Evolutionary conservation across 1,139 yeast genomes (phyloP).

Genomic region (Saccharomyces hybrid): DNA sequence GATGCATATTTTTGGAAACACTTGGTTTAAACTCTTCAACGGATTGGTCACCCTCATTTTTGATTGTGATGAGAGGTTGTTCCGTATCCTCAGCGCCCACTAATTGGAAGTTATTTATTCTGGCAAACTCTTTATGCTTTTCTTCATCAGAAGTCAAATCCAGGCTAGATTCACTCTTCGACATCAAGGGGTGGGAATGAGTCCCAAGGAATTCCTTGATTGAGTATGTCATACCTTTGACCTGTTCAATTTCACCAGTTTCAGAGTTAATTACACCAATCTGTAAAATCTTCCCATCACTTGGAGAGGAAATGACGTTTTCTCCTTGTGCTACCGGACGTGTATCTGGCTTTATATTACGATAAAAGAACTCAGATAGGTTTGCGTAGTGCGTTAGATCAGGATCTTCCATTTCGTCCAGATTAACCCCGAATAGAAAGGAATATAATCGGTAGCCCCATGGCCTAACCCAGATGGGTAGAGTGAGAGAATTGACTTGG

Average conservation of each 20-base stretch:
- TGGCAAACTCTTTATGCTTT: slow-evolving; percentile 71
- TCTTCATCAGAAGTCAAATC: slow-evolving; percentile 34
- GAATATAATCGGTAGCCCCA: slow-evolving; percentile 80
- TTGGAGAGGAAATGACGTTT: slow-evolving; percentile 69
- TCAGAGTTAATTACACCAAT: slow-evolving; percentile 65
- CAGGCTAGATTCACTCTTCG: slow-evolving; percentile 24
- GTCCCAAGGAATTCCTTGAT: slow-evolving; percentile 83
- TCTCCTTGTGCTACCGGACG: slow-evolving; percentile 64
- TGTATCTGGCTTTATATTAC: slow-evolving; percentile 69
- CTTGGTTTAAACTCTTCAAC: slow-evolving; percentile 40
- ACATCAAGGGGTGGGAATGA: slow-evolving; percentile 28
- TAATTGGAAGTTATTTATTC: slow-evolving; percentile 54
- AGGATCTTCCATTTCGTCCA: slow-evolving; percentile 82
- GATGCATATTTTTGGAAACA: slow-evolving; percentile 22
- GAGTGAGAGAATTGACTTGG: slow-evolving; percentile 65
- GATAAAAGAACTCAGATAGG: slow-evolving; percentile 84
- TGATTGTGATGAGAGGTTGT: slow-evolving; percentile 40
- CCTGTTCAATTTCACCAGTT: slow-evolving; percentile 87
- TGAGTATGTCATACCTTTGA: slow-evolving; percentile 91
- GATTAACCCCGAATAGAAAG: slow-evolving; percentile 73
- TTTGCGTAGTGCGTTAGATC: slow-evolving; percentile 68
- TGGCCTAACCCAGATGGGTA: slow-evolving; percentile 83
- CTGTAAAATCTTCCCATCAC: slow-evolving; percentile 86
- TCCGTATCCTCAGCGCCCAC: slow-evolving; percentile 34
- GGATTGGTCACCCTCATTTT: slow-evolving; percentile 54